phyloP scores from a whole-genome alignment of 2,329 filamentous ascomycete species.

The Salinomyces thailandicus region DNA sequence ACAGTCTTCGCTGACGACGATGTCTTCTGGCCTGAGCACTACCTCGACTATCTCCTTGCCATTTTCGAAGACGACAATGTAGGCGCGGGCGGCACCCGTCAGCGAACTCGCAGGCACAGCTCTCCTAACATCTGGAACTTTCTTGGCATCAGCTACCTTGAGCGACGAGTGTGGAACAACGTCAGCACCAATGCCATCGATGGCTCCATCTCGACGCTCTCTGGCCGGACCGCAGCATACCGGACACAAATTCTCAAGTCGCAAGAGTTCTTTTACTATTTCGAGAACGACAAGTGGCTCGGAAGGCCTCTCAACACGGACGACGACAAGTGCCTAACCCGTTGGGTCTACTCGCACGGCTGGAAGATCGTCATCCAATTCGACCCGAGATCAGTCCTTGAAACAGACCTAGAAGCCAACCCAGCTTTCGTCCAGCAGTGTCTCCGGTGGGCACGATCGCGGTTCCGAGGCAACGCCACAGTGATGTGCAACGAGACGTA shows the following conservation, averaged over 20 bases:
- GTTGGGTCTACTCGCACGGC: conserved; percentile 41
- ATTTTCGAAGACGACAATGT: conserved; percentile 37
- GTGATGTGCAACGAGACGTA: conserved; percentile 32
- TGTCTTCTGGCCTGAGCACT: conserved; percentile 24
- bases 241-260: conserved; percentile 41
- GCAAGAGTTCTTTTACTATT: conserved; percentile 34
- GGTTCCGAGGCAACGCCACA: conserved; percentile 46
- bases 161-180: conserved; percentile 54
- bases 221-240: conserved; percentile 44
- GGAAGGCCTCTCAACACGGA: conserved; percentile 43
- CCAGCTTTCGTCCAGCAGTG: conserved; percentile 45
- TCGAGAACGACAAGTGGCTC: conserved; percentile 43
- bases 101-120: conserved; percentile 38
- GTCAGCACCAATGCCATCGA: conserved; percentile 47
- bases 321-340: conserved; percentile 53
- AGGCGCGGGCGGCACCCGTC: conserved; percentile 48
- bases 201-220: conserved; percentile 49
- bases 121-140: conserved; percentile 37
- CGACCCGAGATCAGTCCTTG: conserved; percentile 36
- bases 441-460: conserved; percentile 48
- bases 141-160: conserved; percentile 48
- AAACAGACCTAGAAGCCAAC: conserved; percentile 43
- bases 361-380: conserved; percentile 48
- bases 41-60: conserved; percentile 24
- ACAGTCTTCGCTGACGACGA: conserved; percentile 28